Conservation (phyloP, 768 basidiomycete species). For the Mycena rosella region DNA sequence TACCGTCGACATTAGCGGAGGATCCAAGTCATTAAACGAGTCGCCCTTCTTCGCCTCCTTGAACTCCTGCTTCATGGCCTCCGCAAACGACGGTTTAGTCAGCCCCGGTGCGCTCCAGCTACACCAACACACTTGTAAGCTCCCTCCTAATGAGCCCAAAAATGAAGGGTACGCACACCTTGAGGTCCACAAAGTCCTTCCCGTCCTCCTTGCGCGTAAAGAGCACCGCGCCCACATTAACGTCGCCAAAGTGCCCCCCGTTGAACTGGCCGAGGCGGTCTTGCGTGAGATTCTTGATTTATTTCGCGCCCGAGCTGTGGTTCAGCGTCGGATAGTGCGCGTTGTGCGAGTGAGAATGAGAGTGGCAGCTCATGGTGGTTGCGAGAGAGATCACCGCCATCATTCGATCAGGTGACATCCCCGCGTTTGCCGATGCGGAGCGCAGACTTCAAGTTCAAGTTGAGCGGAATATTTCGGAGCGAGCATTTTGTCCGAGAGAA, state of each 20-base stretch:
- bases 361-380: too few species aligned
- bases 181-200: slow-evolving; percentile 74
- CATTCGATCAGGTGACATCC: too few species aligned
- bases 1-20: slow-evolving; percentile 52
- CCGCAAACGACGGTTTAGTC: slow-evolving; percentile 88
- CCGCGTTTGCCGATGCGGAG: too few species aligned
- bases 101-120: slow-evolving; percentile 92
- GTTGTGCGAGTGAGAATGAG: too few species aligned
- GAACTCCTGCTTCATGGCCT: slow-evolving; percentile 89
- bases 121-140: too few species aligned
- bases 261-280: slow-evolving; percentile 70
- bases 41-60: slow-evolving; percentile 91
- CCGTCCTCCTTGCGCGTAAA: slow-evolving; percentile 81
- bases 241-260: slow-evolving; percentile 85
- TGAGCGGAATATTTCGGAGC: too few species aligned
- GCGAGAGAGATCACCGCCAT: too few species aligned
- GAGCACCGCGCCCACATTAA: slow-evolving; percentile 77
- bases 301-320: slow-evolving; percentile 82
- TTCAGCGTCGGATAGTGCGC: too few species aligned
- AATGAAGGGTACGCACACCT: slow-evolving; percentile 62
- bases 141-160: too few species aligned
- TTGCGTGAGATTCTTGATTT: slow-evolving; percentile 82
- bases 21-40: slow-evolving; percentile 93
- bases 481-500: too few species aligned
- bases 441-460: too few species aligned